Evolutionary conservation across 768 basidiomycete genomes (phyloP).

Genomic region (Lyophyllum decastes): DNA sequence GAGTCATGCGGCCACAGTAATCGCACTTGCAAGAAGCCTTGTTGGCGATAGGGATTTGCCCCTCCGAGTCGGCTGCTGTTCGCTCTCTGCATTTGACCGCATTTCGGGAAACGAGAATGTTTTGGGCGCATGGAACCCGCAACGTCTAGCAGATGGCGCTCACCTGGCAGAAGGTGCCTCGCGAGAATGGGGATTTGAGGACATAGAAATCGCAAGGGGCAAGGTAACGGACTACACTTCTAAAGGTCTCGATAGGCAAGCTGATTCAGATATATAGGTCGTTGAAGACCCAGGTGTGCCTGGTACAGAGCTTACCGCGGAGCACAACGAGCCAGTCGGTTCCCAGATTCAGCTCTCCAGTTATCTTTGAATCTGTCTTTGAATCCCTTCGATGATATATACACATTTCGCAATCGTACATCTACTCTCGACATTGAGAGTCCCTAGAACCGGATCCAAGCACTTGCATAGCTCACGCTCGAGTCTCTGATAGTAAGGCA

Average conservation of each 20-base stretch:
- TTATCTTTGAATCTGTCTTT: constrained; percentile 28
- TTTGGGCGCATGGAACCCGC: constrained; percentile 48
- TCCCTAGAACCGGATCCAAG: constrained; percentile 64
- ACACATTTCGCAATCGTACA: constrained; percentile 3
- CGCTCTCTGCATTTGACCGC: constrained; percentile 58
- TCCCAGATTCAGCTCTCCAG: constrained; percentile 42
- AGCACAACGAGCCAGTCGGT: constrained; percentile 55
- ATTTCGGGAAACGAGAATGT: constrained; percentile 25
- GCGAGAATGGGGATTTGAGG: constrained; percentile 83
- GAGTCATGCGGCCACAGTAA: constrained; percentile 75
- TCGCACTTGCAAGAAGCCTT: constrained; percentile 63
- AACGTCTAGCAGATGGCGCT: constrained; percentile 51
- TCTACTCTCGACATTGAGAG: not conserved
- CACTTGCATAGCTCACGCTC: constrained; percentile 97
- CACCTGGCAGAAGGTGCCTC: constrained; percentile 61
- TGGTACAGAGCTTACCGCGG: constrained; percentile 58
- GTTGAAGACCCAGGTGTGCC: constrained; percentile 69
- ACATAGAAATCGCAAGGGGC: constrained; percentile 61
- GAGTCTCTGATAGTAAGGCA: constrained; percentile 71
- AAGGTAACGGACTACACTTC: constrained; percentile 40
- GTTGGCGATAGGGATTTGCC: constrained; percentile 51
- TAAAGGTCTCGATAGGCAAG: constrained; percentile 1
- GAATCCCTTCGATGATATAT: constrained; percentile 1
- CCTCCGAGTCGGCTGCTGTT: constrained; percentile 75
- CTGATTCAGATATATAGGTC: constrained; percentile 42